Evolutionary conservation across 257 asterid genomes (phyloP).

Genomic region (Solanum chiquidenum): DNA sequence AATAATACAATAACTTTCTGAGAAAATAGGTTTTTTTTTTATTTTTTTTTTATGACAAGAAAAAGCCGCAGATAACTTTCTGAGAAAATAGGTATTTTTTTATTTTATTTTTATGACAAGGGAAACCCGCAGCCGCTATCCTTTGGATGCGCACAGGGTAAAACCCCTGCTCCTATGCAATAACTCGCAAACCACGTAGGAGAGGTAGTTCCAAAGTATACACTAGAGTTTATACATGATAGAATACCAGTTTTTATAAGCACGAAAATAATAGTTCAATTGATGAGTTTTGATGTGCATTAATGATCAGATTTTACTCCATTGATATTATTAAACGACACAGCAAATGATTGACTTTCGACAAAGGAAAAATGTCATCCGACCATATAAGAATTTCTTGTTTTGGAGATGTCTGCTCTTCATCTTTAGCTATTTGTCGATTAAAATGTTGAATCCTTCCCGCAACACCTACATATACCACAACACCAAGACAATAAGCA

Average conservation of each 20-base stretch:
- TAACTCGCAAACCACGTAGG: no score
- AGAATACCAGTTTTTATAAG: not conserved
- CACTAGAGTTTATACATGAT: not conserved
- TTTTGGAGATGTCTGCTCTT: not conserved
- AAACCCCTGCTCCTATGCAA: no score
- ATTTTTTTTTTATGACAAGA: no score
- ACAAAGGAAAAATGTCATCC: not conserved
- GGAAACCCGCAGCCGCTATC: no score
- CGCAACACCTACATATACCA: conserved; percentile 4
- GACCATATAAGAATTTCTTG: not conserved
- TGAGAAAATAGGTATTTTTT: no score
- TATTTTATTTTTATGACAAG: no score
- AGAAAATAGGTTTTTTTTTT: not conserved
- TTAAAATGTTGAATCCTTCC: not conserved
- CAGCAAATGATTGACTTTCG: not conserved
- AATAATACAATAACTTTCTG: not conserved
- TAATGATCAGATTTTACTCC: not conserved
- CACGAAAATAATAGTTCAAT: not conserved
- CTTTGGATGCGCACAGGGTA: no score
- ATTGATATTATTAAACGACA: not conserved
- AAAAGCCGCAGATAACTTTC: no score
- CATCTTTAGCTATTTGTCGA: not conserved
- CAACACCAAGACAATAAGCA: not conserved
- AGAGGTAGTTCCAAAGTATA: not conserved
- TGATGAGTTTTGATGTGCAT: not conserved